Percentiles rank a stretch among this genome's conserved stretches.
phyloP scores from a whole-genome alignment of 2,329 filamentous ascomycete species.

The Exophiala mesophila region DNA sequence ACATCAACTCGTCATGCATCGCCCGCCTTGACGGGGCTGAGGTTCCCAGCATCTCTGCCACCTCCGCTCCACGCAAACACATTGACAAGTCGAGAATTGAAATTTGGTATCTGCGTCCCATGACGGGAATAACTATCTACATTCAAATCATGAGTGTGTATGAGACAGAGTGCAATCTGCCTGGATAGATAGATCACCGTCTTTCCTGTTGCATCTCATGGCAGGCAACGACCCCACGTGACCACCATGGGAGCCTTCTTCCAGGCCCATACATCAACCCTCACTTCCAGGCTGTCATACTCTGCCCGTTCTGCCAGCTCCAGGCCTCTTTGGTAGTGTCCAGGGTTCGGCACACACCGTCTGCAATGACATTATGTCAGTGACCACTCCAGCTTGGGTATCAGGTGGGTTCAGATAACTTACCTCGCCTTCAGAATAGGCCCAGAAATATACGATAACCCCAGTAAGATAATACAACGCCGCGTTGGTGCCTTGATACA shows the following conservation, averaged over 20 bases:
- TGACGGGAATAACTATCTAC: neutral
- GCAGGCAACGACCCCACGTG: no score
- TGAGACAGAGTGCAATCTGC: no score
- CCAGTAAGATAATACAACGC: conserved; percentile 88
- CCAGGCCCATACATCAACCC: no score
- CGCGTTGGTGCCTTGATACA: conserved; percentile 90
- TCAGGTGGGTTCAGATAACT: no score
- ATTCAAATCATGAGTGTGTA: neutral
- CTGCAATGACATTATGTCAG: conserved; percentile 36
- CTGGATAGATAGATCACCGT: conserved; percentile 1
- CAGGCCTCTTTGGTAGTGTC: conserved; percentile 57
- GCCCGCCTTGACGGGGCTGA: no score
- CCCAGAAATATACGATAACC: conserved; percentile 89
- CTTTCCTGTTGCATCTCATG: no score
- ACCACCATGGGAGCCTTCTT: no score
- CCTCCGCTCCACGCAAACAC: no score
- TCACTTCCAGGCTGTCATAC: no score
- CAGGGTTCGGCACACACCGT: conserved; percentile 65
- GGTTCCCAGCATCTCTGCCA: no score
- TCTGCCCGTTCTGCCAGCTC: conserved; percentile 15
- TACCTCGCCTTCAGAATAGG: conserved; percentile 95
- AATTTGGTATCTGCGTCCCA: neutral
- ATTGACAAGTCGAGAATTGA: neutral
- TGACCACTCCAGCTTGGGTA: no score
- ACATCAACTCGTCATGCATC: no score